Conservation (phyloP, 2,329 filamentous ascomycete species). For the Epichloe elymi region DNA sequence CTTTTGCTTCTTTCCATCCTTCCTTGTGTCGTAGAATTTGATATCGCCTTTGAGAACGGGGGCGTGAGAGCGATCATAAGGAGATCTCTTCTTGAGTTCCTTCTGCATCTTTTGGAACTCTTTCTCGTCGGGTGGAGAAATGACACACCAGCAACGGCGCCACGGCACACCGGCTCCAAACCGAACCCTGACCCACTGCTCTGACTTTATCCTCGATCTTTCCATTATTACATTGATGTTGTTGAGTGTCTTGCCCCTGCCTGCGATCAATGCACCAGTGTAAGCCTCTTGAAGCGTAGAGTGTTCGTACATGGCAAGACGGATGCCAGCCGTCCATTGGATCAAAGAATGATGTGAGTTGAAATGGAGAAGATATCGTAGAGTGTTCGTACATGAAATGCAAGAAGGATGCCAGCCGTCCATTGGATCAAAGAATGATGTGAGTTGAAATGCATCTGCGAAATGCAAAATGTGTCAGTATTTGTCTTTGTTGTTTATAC, state of each 20-base stretch:
- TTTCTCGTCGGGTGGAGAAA: slow-evolving; percentile 87
- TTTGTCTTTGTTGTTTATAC: background rate
- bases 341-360: slow-evolving; percentile 86
- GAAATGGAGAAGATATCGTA: slow-evolving; percentile 84
- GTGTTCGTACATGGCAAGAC: slow-evolving; percentile 89
- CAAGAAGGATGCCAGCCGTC: slow-evolving; percentile 84
- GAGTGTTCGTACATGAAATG: slow-evolving; percentile 94
- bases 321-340: slow-evolving; percentile 92
- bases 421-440: slow-evolving; percentile 87
- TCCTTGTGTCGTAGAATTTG: slow-evolving; percentile 81
- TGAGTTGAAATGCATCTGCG: slow-evolving; percentile 88
- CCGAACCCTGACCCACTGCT: slow-evolving; percentile 89
- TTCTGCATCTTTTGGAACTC: slow-evolving; percentile 76
- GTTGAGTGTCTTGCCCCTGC: slow-evolving; percentile 80
- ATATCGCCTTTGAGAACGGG: slow-evolving; percentile 72
- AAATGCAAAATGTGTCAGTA: background rate
- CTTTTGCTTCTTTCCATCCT: slow-evolving; percentile 71
- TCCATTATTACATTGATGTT: slow-evolving; percentile 86
- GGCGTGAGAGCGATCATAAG: slow-evolving; percentile 60
- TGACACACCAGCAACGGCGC: slow-evolving; percentile 94
- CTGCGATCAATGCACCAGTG: slow-evolving; percentile 87
- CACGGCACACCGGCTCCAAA: slow-evolving; percentile 94
- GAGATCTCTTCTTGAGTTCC: slow-evolving; percentile 63
- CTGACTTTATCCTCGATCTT: slow-evolving; percentile 58
- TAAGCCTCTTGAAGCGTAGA: slow-evolving; percentile 90